A percentile compares a stretch with the other conserved stretches of the same genome.
Evolutionary conservation across 306 rosid genomes (phyloP).

Genomic region (Psophocarpus tetragonolobus): DNA sequence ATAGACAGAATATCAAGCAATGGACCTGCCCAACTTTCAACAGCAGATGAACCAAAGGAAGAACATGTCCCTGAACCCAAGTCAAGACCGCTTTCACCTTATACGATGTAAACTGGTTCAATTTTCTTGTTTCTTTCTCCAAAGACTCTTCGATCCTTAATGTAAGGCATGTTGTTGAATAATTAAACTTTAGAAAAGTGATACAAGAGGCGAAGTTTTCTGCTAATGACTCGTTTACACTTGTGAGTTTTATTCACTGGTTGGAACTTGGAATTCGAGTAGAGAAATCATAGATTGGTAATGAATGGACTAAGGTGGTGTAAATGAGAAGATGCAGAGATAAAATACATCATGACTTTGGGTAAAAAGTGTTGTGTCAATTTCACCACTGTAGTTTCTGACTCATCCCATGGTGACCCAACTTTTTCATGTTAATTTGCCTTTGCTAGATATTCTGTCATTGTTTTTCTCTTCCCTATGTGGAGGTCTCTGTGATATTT

Average conservation of each 20-base stretch:
- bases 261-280: not conserved
- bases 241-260: not conserved
- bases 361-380: not conserved
- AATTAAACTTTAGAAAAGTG: not conserved
- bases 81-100: constrained; percentile 73
- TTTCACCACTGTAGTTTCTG: not conserved
- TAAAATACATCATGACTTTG: not conserved
- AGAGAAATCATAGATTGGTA: not conserved
- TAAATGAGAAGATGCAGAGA: not conserved
- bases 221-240: not conserved
- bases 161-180: not conserved
- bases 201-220: not conserved
- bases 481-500: not conserved
- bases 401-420: not conserved
- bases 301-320: not conserved
- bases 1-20: constrained; percentile 28
- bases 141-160: not conserved
- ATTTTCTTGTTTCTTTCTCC: constrained; percentile 1
- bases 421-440: not conserved
- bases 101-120: constrained; percentile 58
- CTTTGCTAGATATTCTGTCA: not conserved
- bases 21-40: constrained; percentile 47
- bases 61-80: constrained; percentile 46
- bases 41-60: constrained; percentile 35
- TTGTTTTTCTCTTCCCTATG: not conserved